Conservation (phyloP, 805 yeast genomes). For the Starmerella vitae region DNA sequence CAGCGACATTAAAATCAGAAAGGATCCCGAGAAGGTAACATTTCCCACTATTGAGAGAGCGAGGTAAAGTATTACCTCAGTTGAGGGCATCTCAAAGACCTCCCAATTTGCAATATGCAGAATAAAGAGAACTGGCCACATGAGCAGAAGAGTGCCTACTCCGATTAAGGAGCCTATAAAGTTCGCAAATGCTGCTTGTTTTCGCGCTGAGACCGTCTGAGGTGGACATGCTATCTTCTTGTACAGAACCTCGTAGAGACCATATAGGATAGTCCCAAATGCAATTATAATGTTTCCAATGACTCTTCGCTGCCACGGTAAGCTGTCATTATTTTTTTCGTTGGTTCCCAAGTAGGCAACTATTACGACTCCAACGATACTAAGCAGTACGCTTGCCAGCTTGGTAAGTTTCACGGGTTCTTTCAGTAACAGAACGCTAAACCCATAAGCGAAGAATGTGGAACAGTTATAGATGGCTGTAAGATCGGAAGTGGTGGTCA, state of each 20-base stretch:
- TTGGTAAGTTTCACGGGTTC: conserved; percentile 55
- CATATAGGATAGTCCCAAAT: conserved; percentile 63
- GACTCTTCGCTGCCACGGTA: conserved; percentile 42
- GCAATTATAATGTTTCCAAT: conserved; percentile 60
- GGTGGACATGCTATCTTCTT: conserved; percentile 69
- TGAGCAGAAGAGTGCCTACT: conserved; percentile 35
- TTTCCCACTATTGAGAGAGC: conserved; percentile 46
- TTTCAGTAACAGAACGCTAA: conserved; percentile 59
- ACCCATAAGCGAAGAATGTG: conserved; percentile 75
- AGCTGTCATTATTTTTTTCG: not conserved
- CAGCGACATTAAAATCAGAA: conserved; percentile 64
- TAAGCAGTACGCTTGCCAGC: conserved; percentile 52
- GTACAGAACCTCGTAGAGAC: conserved; percentile 72
- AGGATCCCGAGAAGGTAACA: conserved; percentile 54
- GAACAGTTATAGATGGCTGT: conserved; percentile 86
- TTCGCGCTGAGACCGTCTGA: conserved; percentile 43
- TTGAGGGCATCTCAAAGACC: conserved; percentile 39
- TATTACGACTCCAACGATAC: conserved; percentile 59
- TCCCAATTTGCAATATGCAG: conserved; percentile 46
- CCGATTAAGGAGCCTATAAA: conserved; percentile 62
- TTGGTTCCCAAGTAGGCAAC: conserved; percentile 45
- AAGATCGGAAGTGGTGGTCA: conserved; percentile 71
- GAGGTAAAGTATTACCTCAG: conserved; percentile 35
- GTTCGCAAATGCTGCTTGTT: conserved; percentile 72
- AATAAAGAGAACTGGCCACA: conserved; percentile 37